These are phyloP conservation scores for Teunomyces funiuensis DNA, from an alignment of 805 yeast species.

Conservation along the genomic window DNA sequence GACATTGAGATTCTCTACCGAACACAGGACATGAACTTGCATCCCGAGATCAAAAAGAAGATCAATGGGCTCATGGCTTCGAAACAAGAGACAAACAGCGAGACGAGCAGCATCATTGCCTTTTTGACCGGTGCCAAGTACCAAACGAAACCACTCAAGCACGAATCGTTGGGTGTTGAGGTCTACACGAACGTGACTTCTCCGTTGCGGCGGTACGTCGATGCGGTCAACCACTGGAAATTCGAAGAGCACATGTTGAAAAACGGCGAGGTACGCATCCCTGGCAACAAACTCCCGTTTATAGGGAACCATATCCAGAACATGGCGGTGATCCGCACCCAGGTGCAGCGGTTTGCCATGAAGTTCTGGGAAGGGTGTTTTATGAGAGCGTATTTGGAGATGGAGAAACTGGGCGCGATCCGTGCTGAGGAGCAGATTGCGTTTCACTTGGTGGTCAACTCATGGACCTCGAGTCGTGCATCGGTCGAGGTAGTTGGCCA, in stretches of 20 bases:
- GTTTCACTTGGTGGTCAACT: slow-evolving; percentile 21
- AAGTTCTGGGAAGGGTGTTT: slow-evolving; percentile 41
- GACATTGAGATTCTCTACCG: slow-evolving; percentile 55
- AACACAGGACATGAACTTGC: slow-evolving; percentile 32
- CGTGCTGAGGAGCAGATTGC: slow-evolving; percentile 15
- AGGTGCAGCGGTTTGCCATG: slow-evolving; percentile 23
- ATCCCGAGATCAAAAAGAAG: slow-evolving; percentile 20
- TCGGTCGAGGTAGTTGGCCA: slow-evolving; percentile 28
- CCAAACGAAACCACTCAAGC: slow-evolving; percentile 46
- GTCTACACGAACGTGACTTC: slow-evolving; percentile 74
- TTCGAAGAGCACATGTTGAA: slow-evolving; percentile 11
- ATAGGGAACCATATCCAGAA: slow-evolving; percentile 32
- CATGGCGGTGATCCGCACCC: slow-evolving; percentile 27
- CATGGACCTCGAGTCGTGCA: slow-evolving; percentile 2
- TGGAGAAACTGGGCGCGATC: slow-evolving; percentile 16
- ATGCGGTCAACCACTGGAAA: slow-evolving; percentile 70
- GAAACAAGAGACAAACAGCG: not conserved
- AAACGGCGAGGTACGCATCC: not conserved
- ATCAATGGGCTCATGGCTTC: slow-evolving; percentile 21
- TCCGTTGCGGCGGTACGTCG: slow-evolving; percentile 27
- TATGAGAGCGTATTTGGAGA: slow-evolving; percentile 26
- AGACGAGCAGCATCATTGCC: slow-evolving; percentile 36
- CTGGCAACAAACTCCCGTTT: slow-evolving; percentile 11
- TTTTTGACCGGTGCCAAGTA: slow-evolving; percentile 55
- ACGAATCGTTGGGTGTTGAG: slow-evolving; percentile 62